Base-by-base conservation (phyloP, 768 basidiomycete species). In the Imleria badia region DNA sequence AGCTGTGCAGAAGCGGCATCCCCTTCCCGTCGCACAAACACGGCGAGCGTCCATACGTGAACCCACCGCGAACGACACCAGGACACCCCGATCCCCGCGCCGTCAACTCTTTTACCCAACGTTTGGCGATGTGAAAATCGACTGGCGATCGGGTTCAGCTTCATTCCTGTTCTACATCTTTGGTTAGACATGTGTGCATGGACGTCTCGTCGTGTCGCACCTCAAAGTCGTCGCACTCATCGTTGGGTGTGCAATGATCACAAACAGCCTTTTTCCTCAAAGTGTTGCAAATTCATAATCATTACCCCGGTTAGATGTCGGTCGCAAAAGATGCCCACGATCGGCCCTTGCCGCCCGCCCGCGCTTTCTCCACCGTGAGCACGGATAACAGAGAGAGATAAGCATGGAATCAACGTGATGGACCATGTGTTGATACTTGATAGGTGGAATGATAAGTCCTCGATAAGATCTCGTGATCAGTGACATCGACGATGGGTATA, bases 51-150 rank as follows among this genome's bases (percentile, higher is more conserved):
- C 47, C 46, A 30, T 26, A 42, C 33, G 52, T 29, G 22, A 29
- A n/a, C 46, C 23, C 23, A 35, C 22, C 36, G 36, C 42, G 23
- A 26, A 23, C 17, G 6, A 17, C 26, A 19, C n/a, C 29, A 36
- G 9, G 35, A 22, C 42, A 45, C 29, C 42, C 40, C 35, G 10
- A 20, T n/a, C 12, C 23, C n/a, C n/a, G 43, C n/a, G n/a, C n/a
- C n/a, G n/a, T n/a, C n/a, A n/a, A 39, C 13, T 30, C 31, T 31
- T 23, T 20, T 35, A 36, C 9, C 15, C 22, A 58, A n/a, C 19
- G n/a, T 59, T 59, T 10, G 11, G n/a, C 5, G 15, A 54, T 54
- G 15, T 34, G 51, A 54, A 54, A 46, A 60, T 48, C 22, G 6
- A 6, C 22, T 19, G 30, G 17, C 31, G 43, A 46, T 56, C 23